Evolutionary conservation across 352 stramenopile genomes (phyloP).

Genomic region (Pythium folliculosum): DNA sequence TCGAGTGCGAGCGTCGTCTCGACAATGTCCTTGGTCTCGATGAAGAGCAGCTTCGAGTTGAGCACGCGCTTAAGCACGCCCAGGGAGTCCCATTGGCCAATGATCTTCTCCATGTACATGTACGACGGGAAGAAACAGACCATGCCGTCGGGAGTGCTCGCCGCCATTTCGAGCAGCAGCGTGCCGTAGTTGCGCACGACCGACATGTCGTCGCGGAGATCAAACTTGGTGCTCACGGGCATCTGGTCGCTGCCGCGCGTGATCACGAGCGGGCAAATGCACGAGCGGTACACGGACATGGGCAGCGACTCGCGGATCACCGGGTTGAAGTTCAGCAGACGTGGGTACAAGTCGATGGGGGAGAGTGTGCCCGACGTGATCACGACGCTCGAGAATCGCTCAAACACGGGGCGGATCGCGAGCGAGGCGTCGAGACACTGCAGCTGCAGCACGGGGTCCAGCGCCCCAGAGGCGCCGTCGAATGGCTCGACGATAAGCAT

Average conservation of each 20-base stretch:
- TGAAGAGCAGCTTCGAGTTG: conserved; percentile 98
- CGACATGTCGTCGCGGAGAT: conserved; percentile 81
- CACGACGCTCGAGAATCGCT: conserved; percentile 90
- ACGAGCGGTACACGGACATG: conserved; percentile 98
- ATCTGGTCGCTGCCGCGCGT: conserved; percentile 96
- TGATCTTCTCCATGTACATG: conserved; percentile 99
- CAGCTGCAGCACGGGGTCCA: conserved; percentile 90
- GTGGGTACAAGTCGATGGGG: conserved; percentile 99
- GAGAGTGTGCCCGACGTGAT: conserved; percentile 96
- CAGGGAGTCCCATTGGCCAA: conserved; percentile 95
- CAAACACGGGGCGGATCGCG: conserved; percentile 98
- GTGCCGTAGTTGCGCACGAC: conserved; percentile 97
- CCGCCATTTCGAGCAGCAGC: conserved; percentile 94
- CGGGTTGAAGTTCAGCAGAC: conserved; percentile 97
- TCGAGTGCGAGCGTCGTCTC: conserved; percentile 98
- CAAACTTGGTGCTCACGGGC: conserved; percentile 95
- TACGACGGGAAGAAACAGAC: conserved; percentile 99
- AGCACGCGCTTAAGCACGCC: conserved; percentile 93
- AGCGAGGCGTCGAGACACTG: conserved; percentile 97
- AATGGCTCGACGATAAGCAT: conserved; percentile 98
- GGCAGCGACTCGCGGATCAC: conserved; percentile 95
- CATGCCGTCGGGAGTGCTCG: conserved; percentile 96
- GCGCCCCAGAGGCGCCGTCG: conserved; percentile 76
- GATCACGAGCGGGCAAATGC: conserved; percentile 98
- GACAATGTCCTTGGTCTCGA: conserved; percentile 99